Base-by-base conservation (phyloP, 768 basidiomycete species). In the Podaxis rugospora region DNA sequence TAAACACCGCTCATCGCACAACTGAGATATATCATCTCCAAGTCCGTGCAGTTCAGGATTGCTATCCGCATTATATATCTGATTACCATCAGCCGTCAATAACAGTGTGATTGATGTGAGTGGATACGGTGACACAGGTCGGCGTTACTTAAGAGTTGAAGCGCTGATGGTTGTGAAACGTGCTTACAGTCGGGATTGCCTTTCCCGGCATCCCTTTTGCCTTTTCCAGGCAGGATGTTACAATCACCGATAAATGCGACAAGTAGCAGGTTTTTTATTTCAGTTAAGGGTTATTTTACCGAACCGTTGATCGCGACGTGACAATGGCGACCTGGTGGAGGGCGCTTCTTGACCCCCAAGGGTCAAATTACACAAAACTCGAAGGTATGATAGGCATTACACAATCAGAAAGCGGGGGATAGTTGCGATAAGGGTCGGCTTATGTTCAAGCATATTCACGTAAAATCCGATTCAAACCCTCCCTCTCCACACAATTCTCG, bases 401-500 rank as follows among this genome's bases (percentile, higher is more conserved):
- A 55, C n/a, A 13, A 11, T 25, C 2, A 25, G 40, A 7, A 14
- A 13, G 11, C 7, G 28, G 28, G 28, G 1, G 28, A 32, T 7
- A 32, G 7, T 32, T 32, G 0, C 32, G 2, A 32, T 9, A 44
- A 1, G 13, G 16, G 13, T 39, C 10, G 9, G 36, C 16, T 40
- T 3, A n/a, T n/a, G n/a, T 9, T 53, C n/a, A 67, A 27, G 77
- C 77, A 61, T 78, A 75, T 32, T 75, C 78, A 23, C 73, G 76
- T 64, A 86, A 67, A 39, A 82, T 76, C 56, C 72, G 69, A 67
- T 89, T 89, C 66, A 93, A 71, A n/a, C 82, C 84, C 25, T 87
- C 85, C 46, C 91, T 75, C 71, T 85, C 82, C 66, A 81, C 63
- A 71, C 91, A 93, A 64, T 86, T 81, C 55, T 85, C 87, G 67